Evolutionary conservation across 352 stramenopile genomes (phyloP), one percentile per base, ranked within the genome.

Genomic region (Phytophthora boehmeriae): DNA sequence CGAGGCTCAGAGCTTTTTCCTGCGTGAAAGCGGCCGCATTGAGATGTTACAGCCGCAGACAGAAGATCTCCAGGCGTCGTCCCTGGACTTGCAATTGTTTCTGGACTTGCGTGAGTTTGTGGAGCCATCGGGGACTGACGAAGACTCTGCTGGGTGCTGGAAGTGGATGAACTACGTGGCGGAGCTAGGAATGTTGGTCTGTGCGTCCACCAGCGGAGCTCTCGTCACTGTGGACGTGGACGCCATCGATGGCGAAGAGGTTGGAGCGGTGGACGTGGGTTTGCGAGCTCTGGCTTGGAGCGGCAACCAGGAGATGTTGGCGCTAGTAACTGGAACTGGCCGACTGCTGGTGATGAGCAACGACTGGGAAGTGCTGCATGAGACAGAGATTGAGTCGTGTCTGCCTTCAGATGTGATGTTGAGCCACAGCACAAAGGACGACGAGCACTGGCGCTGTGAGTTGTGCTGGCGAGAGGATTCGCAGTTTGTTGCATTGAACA

Each of bases 391-490:
- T 1, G 64, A 78, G 10, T 41, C 38, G 11, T 67, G 63, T 54
- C 49, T 89, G 46, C 61, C 75, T 0, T 32, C 65, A 0, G 73
- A 66, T 1, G 16, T 69, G 20, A 48, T 66, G 28, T 46, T 78
- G 13, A 13, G 17, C 17, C 25, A 10, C n/a, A 25, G n/a, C 22
- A 41, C 19, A 42, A 14, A 2, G 22, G 47, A 49, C 2, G 27
- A 34, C 1, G 53, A 62, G 8, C 22, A 25, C 9, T 59, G 56
- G 17, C 16, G 43, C 9, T 59, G 75, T 30, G 60, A 65, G 34
- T 38, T 96, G 0, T 76, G 69, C 38, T 96, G 88, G 88, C 78
- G 85, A 9, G 83, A 91, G 35, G 88, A 96, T 45, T 74, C 70
- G 4, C 70, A 86, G 51, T 93, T 85, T 57, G 53, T 96, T 22